Base-by-base conservation (phyloP, 768 basidiomycete species). In the Termitomyces sp. region DNA sequence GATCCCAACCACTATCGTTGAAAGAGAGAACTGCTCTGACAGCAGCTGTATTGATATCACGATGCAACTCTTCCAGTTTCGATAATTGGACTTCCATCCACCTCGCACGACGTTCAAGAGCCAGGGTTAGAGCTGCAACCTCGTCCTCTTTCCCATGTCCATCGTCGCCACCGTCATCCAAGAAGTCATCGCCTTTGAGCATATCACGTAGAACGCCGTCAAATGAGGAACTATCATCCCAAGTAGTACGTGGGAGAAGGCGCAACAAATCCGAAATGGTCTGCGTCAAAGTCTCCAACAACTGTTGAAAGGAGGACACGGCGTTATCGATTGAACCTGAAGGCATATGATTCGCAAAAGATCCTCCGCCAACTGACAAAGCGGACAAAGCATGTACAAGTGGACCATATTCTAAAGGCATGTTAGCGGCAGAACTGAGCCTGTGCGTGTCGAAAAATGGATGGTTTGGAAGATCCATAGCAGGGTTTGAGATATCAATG, bases 41-140 rank as follows among this genome's bases (percentile, higher is more conserved):
- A 4, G 91, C 90, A 6, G 92, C 92, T 2, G 84, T 90, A 70
- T 94, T 94, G 72, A 94, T 93, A 63, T 94, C 92, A 29, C 89
- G 87, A 63, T 94, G 92, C 34, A 94, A 77, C 65, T 92, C 92
- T 70, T 94, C 92, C 36, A 94, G 76, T 68, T 94, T 93, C 0
- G 89, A 90, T 18, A 94, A 72, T 69, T 93, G 92, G 22, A 92
- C 88, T 71, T 94, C 91, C 89, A 94, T 93, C 90, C 92, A 94
- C 44, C 90, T 80, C 16, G 92, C 92, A n/a, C 92, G 88, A 60
- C 89, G 86, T 68, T 92, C 91, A 46, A 94, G 80, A 8, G 90
- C 91, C 50, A 88, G 74, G 2, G 91, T 94, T 59, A 94, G 74
- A 18, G 88, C 88, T 2, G 87, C 89, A 7, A 94, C 91, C 66